These are phyloP conservation scores for Tetrastigma voinierianum DNA, from an alignment of 164 flowering plant species.

Conservation along the genomic window DNA sequence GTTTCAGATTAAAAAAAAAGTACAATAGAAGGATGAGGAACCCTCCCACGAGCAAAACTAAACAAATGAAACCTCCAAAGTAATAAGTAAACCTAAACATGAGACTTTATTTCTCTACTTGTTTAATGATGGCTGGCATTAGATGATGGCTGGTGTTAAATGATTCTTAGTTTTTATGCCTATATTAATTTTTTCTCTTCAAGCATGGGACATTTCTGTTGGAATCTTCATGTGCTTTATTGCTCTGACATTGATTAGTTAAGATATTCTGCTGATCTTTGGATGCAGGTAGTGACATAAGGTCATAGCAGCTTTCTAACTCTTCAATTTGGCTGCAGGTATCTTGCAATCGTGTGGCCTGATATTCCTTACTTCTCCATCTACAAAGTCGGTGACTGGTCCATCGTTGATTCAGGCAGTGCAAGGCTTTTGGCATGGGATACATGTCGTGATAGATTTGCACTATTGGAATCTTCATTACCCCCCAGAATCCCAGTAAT, in stretches of 20 bases:
- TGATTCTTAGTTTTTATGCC: too few relatives aligned
- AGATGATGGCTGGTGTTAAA: too few relatives aligned
- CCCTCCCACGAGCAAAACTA: too few relatives aligned
- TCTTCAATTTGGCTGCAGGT: conserved; percentile 50
- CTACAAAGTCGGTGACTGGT: conserved; percentile 96
- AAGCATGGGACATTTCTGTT: background rate
- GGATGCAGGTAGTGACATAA: background rate
- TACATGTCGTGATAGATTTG: conserved; percentile 92
- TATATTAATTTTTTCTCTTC: background rate
- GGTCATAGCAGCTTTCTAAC: background rate
- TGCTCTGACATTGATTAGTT: background rate
- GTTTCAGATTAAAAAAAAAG: too few relatives aligned
- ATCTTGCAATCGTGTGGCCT: conserved; percentile 94
- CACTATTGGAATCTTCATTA: conserved; percentile 81
- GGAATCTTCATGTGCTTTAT: background rate
- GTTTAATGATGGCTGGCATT: too few relatives aligned
- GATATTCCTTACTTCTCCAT: conserved; percentile 91
- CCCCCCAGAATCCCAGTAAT: conserved; percentile 79
- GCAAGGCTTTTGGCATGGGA: conserved; percentile 99
- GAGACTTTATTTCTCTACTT: too few relatives aligned
- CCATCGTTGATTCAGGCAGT: conserved; percentile 94
- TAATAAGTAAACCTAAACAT: too few relatives aligned
- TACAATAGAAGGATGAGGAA: too few relatives aligned
- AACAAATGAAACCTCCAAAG: too few relatives aligned
- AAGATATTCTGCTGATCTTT: background rate